A percentile compares a stretch with the other conserved stretches of the same genome.
These are phyloP conservation scores for Akanthomyces dipterigenus DNA, from an alignment of 2,329 filamentous ascomycete species.

Conservation along the genomic window DNA sequence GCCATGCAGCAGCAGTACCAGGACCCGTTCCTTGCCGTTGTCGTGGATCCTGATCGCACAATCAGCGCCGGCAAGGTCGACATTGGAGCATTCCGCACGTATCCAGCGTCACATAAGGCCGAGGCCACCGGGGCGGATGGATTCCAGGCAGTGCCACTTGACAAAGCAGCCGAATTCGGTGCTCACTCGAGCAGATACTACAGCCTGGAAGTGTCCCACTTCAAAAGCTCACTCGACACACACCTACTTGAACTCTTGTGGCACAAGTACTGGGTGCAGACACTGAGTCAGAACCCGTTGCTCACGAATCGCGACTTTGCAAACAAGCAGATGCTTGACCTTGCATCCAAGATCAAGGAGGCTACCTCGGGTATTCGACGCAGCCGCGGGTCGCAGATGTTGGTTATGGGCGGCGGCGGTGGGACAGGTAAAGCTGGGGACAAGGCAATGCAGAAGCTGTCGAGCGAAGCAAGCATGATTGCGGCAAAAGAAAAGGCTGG, in stretches of 20 bases:
- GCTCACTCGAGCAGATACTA: conserved; percentile 90
- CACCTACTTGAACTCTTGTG: conserved; percentile 83
- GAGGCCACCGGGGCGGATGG: conserved; percentile 38
- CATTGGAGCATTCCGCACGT: conserved; percentile 94
- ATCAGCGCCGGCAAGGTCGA: conserved; percentile 93
- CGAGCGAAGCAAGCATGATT: conserved; percentile 54
- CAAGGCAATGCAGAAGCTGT: conserved; percentile 51
- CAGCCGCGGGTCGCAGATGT: conserved; percentile 20
- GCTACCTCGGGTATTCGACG: conserved; percentile 36
- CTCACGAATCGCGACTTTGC: conserved; percentile 90
- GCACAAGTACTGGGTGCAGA: conserved; percentile 99
- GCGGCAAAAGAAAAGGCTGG: conserved; percentile 57
- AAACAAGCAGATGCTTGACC: conserved; percentile 84
- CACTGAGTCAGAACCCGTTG: conserved; percentile 81
- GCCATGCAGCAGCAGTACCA: conserved; percentile 75
- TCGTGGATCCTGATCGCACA: conserved; percentile 93
- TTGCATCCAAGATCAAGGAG: conserved; percentile 74
- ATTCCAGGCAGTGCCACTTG: conserved; percentile 76
- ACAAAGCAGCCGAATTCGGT: conserved; percentile 92
- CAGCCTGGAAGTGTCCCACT: conserved; percentile 82
- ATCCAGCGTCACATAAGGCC: conserved; percentile 62
- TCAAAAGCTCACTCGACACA: conserved; percentile 85
- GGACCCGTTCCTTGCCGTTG: conserved; percentile 91
- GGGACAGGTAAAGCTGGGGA: conserved; percentile 39
- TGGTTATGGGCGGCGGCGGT: conserved; percentile 29